These are phyloP conservation scores for Odonthalia washingtoniensis DNA, from an alignment of 31 red algal species.

Conservation along the genomic window DNA sequence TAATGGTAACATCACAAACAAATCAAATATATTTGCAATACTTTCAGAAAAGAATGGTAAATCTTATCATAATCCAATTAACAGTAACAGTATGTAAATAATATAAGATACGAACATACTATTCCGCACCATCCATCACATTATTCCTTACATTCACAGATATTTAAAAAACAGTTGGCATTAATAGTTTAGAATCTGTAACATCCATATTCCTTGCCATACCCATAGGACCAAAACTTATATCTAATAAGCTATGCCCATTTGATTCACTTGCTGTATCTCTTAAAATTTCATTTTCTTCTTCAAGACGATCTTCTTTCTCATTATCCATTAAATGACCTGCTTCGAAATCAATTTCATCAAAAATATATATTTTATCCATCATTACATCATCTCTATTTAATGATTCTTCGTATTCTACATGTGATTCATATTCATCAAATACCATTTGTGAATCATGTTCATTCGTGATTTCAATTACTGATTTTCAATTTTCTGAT, in stretches of 20 bases:
- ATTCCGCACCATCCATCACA: constrained; percentile 53
- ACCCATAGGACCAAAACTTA: constrained; percentile 78
- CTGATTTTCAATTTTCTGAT: constrained; percentile 30
- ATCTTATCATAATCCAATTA: constrained; percentile 72
- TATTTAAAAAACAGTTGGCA: constrained; percentile 54
- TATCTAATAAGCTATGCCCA: constrained; percentile 72
- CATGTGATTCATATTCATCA: constrained; percentile 64
- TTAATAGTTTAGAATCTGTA: constrained; percentile 46
- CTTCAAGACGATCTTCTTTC: constrained; percentile 52
- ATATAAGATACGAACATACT: constrained; percentile 65
- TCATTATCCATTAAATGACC: constrained; percentile 50
- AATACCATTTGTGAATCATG: constrained; percentile 57
- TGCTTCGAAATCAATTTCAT: too few relatives aligned
- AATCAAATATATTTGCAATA: constrained; percentile 72
- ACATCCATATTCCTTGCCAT: constrained; percentile 76
- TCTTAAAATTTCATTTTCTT: constrained; percentile 60
- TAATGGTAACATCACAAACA: constrained; percentile 76
- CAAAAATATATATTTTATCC: constrained; percentile 16
- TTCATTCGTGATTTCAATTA: constrained; percentile 63
- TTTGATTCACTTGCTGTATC: constrained; percentile 71
- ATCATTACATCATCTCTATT: not conserved
- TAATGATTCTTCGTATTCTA: not conserved
- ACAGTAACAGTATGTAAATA: constrained; percentile 83
- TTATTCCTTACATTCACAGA: constrained; percentile 79
- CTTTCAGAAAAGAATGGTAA: constrained; percentile 52